Evolutionary conservation across 192 early-diverging fungal genomes (phyloP).

Genomic region (Coemansia sp.): DNA sequence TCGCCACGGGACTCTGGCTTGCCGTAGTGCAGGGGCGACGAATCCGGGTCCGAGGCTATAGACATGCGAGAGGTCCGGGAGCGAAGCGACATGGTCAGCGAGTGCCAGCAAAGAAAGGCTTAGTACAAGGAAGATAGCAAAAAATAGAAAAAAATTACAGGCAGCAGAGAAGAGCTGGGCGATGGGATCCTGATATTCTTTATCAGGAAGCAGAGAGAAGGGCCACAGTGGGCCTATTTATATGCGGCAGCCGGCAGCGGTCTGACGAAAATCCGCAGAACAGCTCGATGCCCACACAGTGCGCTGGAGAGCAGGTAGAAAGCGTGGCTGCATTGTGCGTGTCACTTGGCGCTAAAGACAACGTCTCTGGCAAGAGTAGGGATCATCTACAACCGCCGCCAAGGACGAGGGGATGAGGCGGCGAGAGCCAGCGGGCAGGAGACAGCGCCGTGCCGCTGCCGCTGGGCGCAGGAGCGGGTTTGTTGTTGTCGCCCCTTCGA

Average conservation of each 20-base stretch:
- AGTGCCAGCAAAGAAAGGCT: not conserved
- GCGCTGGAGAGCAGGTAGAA: not conserved
- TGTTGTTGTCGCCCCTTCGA: no score
- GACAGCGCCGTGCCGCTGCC: not conserved
- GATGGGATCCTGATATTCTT: not conserved
- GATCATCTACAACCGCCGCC: slow-evolving; percentile 3
- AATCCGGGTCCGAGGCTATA: slow-evolving; percentile 9
- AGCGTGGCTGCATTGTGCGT: not conserved
- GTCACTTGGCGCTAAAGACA: not conserved
- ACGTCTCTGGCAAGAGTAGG: not conserved
- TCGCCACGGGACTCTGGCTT: slow-evolving; percentile 3
- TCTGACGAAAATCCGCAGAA: slow-evolving; percentile 8
- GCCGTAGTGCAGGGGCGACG: not conserved
- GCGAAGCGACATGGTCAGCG: slow-evolving; percentile 3
- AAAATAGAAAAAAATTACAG: not conserved
- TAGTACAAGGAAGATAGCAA: not conserved
- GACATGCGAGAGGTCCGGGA: not conserved
- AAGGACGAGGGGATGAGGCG: not conserved
- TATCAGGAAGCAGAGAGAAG: not conserved
- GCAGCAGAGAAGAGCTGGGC: not conserved
- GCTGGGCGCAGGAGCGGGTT: not conserved
- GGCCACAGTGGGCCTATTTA: slow-evolving; percentile 1
- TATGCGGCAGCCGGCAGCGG: slow-evolving; percentile 1
- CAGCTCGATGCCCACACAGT: not conserved
- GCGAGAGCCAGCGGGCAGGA: not conserved